Conservation (phyloP, 1,284 basidiomycete genomes). For the Papiliotrema flavescens region DNA sequence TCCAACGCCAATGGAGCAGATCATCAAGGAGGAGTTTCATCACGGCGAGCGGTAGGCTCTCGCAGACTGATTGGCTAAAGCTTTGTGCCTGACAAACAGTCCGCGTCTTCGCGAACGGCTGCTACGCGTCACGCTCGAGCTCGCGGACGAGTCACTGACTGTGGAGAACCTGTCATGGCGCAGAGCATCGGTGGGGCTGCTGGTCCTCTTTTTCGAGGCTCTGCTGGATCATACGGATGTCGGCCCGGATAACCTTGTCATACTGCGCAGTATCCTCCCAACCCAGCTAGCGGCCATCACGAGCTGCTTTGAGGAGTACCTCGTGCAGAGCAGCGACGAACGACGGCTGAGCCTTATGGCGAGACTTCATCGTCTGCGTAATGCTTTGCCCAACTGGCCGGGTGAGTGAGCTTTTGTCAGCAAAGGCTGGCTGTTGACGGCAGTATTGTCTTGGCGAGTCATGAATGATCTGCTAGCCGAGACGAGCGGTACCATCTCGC, state of each 20-base stretch:
- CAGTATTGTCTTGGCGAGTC: conserved; percentile 35
- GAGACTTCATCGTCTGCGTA: conserved; percentile 19
- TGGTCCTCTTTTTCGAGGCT: conserved; percentile 29
- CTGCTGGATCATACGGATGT: conserved; percentile 21
- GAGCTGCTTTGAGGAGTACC: conserved; percentile 33
- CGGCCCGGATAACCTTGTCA: conserved; percentile 24
- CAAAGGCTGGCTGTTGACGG: not conserved
- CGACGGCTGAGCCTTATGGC: conserved; percentile 23
- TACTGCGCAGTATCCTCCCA: conserved; percentile 24
- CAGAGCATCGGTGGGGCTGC: conserved; percentile 21
- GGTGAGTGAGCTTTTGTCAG: conserved; percentile 18
- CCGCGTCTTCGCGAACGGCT: conserved; percentile 19
- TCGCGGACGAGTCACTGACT: conserved; percentile 27
- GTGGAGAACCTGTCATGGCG: conserved; percentile 23
- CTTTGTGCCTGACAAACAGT: not conserved
- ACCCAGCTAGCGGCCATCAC: conserved; percentile 31
- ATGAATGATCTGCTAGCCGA: conserved; percentile 36
- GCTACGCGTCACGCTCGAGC: conserved; percentile 29
- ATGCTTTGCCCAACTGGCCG: conserved; percentile 28
- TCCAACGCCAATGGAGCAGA: conserved; percentile 21
- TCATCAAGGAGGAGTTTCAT: conserved; percentile 16
- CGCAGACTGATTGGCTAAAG: not conserved
- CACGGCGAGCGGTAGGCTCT: conserved; percentile 13
- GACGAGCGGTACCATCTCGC: conserved; percentile 20
- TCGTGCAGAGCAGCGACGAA: conserved; percentile 37